Base-by-base conservation (phyloP, 148 eudicot genomes). In the Rhododendron griersonianum region DNA sequence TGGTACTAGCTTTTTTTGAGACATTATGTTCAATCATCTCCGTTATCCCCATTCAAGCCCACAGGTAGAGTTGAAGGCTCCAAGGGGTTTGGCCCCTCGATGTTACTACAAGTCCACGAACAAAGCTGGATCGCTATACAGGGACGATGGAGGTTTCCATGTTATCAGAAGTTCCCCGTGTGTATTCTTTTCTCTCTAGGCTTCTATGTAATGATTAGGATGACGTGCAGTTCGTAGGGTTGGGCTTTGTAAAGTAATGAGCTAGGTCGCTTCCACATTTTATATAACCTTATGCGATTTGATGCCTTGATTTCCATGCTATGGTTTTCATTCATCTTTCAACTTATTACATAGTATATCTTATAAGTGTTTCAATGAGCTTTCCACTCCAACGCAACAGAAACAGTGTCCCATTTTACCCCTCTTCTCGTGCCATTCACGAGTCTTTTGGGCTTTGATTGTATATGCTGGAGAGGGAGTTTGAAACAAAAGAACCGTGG, bases 171-270 rank as follows among this genome's bases (percentile, higher is more conserved):
- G 77, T 23, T 77, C 37, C 59, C 63, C 19, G 11, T 83, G 83
- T 87, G 84, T 65, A 87, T 83, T 83, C 25, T 63, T 78, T 7
- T 28, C 41, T 78, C 53, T 83, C 39, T 48, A 37, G 33, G 57
- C 39, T 65, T 48, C 50, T 30, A 77, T 87, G 35, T 15, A 33
- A 65, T 81, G 51, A 67, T 81, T 51, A 81, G 84, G 79, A 81
- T 50, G 74, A 55, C 16, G 47, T 81, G 73, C 83, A 87, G 53
- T 48, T 75, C 41, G 11, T 35, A 50, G 55, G 50, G 45, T 41
- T 86, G 59, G 75, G 83, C 37, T 57, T 45, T 76, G 51, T 61
- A 30, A 45, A 53, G 82, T 83, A 61, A 69, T 76, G 82, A 82
- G 11, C 25, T 75, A 57, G 35, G 44, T 45, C 39, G 5, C 45